These are phyloP conservation scores for Penicillium fuscoglaucum DNA, from an alignment of 2,329 filamentous ascomycete species.

Conservation along the genomic window DNA sequence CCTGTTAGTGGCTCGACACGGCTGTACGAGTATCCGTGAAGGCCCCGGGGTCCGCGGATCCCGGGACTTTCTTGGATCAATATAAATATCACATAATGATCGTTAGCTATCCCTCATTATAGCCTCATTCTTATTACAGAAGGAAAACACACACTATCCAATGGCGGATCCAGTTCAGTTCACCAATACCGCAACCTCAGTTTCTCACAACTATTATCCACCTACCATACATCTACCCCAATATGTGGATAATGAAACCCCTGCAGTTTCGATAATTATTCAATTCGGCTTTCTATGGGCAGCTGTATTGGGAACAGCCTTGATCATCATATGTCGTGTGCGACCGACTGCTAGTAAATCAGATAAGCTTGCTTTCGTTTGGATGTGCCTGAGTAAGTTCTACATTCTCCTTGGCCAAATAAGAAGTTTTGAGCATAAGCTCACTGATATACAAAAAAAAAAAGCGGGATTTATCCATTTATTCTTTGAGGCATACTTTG, in stretches of 20 bases:
- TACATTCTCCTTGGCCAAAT: background rate
- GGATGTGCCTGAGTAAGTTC: slow-evolving; percentile 67
- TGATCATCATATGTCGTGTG: slow-evolving; percentile 50
- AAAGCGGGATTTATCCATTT: slow-evolving; percentile 57
- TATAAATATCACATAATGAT: background rate
- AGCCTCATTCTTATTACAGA: background rate
- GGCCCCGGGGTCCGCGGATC: background rate
- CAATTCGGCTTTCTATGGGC: slow-evolving; percentile 58
- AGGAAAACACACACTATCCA: background rate
- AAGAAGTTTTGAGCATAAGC: background rate
- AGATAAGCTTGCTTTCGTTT: slow-evolving; percentile 61
- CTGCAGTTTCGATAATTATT: slow-evolving; percentile 56
- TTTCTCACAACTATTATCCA: slow-evolving; percentile 65
- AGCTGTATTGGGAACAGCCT: slow-evolving; percentile 56
- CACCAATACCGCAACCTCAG: background rate
- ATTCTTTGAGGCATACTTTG: slow-evolving; percentile 79
- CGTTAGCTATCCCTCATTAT: background rate
- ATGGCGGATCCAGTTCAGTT: background rate
- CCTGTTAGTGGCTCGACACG: no score
- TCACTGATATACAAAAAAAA: background rate
- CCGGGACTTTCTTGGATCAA: background rate
- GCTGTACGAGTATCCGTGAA: background rate
- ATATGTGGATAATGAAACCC: slow-evolving; percentile 63
- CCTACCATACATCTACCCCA: slow-evolving; percentile 56
- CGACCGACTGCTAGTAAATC: slow-evolving; percentile 51